These are phyloP conservation scores for Penicillium sp. DNA, from an alignment of 2,329 filamentous ascomycete species.

Conservation along the genomic window DNA sequence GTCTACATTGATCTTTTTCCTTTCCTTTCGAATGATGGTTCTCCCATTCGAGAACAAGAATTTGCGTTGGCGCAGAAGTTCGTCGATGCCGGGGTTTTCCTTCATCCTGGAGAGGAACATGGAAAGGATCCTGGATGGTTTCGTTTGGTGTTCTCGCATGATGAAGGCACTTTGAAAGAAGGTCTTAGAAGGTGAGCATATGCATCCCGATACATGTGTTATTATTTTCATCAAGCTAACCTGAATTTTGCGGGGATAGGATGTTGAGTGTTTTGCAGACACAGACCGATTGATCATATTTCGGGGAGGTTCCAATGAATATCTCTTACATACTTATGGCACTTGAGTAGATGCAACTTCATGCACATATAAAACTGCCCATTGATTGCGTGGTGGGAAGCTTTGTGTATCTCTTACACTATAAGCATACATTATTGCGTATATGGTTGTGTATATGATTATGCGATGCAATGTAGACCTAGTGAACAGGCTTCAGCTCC, in stretches of 20 bases:
- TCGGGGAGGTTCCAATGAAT: too few species aligned
- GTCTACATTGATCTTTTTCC: slow-evolving; percentile 47
- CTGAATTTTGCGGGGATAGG: neutral
- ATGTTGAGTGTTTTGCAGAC: neutral
- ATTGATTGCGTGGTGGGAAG: too few species aligned
- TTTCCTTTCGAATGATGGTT: slow-evolving; percentile 33
- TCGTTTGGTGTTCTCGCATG: slow-evolving; percentile 52
- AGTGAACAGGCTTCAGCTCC: too few species aligned
- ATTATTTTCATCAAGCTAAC: too few species aligned
- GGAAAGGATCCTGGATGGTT: slow-evolving; percentile 54
- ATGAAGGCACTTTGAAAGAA: slow-evolving; percentile 36
- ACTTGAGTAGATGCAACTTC: too few species aligned
- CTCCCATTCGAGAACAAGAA: slow-evolving; percentile 38
- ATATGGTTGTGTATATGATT: too few species aligned
- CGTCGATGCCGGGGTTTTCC: slow-evolving; percentile 50
- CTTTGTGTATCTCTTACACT: too few species aligned
- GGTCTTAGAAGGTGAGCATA: slow-evolving; percentile 33
- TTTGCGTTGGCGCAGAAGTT: slow-evolving; percentile 49
- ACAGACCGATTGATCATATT: neutral
- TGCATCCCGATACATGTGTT: neutral
- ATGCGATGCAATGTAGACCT: too few species aligned
- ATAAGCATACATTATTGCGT: too few species aligned
- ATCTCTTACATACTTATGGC: too few species aligned
- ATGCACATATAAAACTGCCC: too few species aligned
- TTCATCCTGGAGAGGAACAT: slow-evolving; percentile 51